These are phyloP conservation scores for Fragaria vesca DNA, from an alignment of 306 rosid genomes.

Conservation along the genomic window DNA sequence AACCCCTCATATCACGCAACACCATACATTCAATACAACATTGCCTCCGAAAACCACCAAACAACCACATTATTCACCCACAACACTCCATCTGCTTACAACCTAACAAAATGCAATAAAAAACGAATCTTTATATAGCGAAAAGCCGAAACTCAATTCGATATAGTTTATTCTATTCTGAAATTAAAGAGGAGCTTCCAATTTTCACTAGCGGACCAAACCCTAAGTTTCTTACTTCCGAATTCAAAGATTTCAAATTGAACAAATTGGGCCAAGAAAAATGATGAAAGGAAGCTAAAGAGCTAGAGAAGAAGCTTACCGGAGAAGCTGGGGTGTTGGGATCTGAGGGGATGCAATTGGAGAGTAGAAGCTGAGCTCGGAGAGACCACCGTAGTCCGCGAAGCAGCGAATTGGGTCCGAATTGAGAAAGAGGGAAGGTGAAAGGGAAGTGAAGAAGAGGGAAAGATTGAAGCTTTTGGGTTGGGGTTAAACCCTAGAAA, in stretches of 20 bases:
- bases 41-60: slow-evolving; percentile 24
- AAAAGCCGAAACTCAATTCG: background rate
- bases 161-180: background rate
- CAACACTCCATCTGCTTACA: background rate
- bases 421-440: background rate
- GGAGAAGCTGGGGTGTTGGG: slow-evolving; percentile 9
- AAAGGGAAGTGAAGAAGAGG: background rate
- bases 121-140: background rate
- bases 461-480: background rate
- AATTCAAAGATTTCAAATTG: background rate
- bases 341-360: background rate
- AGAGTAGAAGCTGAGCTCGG: slow-evolving; percentile 19
- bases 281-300: background rate
- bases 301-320: slow-evolving; percentile 15
- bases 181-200: background rate
- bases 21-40: slow-evolving; percentile 36
- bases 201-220: background rate
- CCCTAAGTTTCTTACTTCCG: background rate
- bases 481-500: slow-evolving; percentile 29
- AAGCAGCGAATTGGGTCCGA: background rate
- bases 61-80: slow-evolving; percentile 20
- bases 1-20: slow-evolving; percentile 72
- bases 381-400: background rate
- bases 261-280: slow-evolving; percentile 1
- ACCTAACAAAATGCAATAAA: slow-evolving; percentile 28